These are phyloP conservation scores for Aspergillus sp. DNA, from an alignment of 2,329 filamentous ascomycete species.

Conservation along the genomic window DNA sequence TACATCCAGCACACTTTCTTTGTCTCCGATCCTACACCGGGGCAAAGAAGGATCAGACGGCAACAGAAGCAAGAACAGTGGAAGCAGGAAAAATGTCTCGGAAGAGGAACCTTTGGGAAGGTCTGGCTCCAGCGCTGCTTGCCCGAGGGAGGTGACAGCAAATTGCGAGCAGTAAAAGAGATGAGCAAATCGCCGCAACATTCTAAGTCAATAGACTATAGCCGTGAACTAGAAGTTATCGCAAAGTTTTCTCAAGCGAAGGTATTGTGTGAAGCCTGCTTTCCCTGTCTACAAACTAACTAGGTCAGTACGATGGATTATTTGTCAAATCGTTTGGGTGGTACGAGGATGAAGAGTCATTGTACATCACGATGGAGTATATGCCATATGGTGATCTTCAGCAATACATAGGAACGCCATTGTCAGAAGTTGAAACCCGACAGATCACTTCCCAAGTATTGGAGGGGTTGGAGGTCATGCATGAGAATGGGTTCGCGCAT, in stretches of 20 bases:
- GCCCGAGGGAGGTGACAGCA: too few relatives aligned
- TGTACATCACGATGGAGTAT: constrained; percentile 6
- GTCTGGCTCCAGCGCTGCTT: too few relatives aligned
- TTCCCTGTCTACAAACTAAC: not conserved
- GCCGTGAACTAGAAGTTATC: too few relatives aligned
- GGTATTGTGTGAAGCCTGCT: not conserved
- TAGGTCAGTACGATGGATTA: constrained; percentile 1
- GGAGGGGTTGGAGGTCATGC: constrained; percentile 2
- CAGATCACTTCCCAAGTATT: constrained; percentile 1
- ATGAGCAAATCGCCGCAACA: too few relatives aligned
- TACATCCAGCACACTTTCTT: too few relatives aligned
- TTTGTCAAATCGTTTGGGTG: constrained; percentile 6
- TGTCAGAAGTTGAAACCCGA: not conserved
- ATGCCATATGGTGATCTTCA: constrained; percentile 2
- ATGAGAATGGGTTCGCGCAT: constrained; percentile 2
- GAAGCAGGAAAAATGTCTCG: too few relatives aligned
- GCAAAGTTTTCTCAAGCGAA: not conserved
- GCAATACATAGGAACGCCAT: not conserved
- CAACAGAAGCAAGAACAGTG: too few relatives aligned
- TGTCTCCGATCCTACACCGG: too few relatives aligned
- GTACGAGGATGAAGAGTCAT: not conserved
- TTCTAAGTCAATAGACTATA: too few relatives aligned
- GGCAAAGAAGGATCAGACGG: too few relatives aligned
- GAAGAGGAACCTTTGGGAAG: too few relatives aligned
- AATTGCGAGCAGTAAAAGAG: too few relatives aligned